Conservation (phyloP, 371 early-diverging fungal genomes). For the Circinella umbellata region DNA sequence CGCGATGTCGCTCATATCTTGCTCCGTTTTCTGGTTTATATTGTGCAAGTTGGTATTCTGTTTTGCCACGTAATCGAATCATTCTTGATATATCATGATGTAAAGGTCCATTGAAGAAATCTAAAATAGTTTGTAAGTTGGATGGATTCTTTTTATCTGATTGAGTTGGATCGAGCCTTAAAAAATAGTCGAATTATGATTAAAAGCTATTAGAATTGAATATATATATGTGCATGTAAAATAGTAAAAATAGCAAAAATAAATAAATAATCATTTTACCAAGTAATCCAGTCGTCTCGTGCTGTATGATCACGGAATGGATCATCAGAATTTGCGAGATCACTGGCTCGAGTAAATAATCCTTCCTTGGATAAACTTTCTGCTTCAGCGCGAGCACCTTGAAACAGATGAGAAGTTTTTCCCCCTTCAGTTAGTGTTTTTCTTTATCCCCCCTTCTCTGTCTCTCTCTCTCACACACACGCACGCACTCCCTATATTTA, state of each 20-base stretch:
- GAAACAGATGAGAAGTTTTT: neutral
- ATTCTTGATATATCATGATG: constrained; percentile 52
- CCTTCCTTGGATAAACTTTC: constrained; percentile 27
- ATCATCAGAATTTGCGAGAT: constrained; percentile 40
- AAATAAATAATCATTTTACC: constrained; percentile 29
- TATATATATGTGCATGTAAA: neutral
- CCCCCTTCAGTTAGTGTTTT: neutral
- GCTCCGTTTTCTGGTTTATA: constrained; percentile 63
- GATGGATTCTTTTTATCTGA: constrained; percentile 9
- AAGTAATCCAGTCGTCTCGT: constrained; percentile 64
- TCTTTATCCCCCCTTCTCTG: too few species aligned
- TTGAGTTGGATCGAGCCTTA: neutral
- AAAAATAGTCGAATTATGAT: neutral
- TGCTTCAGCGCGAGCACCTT: constrained; percentile 44
- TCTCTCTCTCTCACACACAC: too few species aligned
- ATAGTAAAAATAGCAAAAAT: neutral
- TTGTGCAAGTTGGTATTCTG: constrained; percentile 65
- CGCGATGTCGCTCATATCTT: constrained; percentile 66
- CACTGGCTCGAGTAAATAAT: constrained; percentile 36
- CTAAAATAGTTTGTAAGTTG: constrained; percentile 39
- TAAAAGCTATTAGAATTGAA: neutral
- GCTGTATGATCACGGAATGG: constrained; percentile 64
- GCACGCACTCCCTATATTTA: neutral
- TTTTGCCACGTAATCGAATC: constrained; percentile 56
- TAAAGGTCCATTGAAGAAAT: constrained; percentile 43